A percentile compares a stretch with the other conserved stretches of the same genome.
These are phyloP conservation scores for Plectosphaerella sp. DNA, from an alignment of 2,329 filamentous ascomycete species.

Conservation along the genomic window DNA sequence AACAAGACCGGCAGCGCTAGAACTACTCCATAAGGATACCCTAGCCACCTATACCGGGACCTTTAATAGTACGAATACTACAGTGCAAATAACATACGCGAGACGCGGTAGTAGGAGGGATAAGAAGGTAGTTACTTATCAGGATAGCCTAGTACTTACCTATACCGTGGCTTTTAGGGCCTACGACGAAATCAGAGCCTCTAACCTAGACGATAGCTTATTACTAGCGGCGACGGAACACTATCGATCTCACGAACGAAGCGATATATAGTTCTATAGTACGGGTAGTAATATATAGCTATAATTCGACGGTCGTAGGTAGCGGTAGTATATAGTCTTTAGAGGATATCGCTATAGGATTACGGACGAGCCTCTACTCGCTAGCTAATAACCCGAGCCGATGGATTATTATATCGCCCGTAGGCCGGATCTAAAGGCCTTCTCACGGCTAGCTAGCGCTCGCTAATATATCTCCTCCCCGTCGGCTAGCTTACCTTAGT, in stretches of 20 bases:
- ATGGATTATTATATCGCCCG: constrained; percentile 13
- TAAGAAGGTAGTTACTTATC: too few relatives aligned
- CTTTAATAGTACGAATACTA: too few relatives aligned
- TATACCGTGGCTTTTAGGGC: constrained; percentile 3
- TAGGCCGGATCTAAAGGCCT: constrained; percentile 11
- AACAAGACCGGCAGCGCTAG: too few relatives aligned
- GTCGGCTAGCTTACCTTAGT: constrained; percentile 14
- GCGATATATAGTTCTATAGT: neutral
- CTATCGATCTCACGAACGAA: constrained; percentile 6
- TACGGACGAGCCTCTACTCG: constrained; percentile 1
- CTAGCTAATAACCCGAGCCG: neutral
- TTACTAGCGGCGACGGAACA: neutral
- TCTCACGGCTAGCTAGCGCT: constrained; percentile 20
- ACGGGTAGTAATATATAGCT: constrained; percentile 17
- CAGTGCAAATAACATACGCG: too few relatives aligned
- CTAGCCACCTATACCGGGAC: too few relatives aligned
- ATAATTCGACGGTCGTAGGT: constrained; percentile 8
- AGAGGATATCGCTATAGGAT: constrained; percentile 7
- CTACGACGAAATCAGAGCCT: neutral
- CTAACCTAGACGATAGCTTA: too few relatives aligned
- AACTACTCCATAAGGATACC: too few relatives aligned
- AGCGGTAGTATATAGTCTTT: constrained; percentile 10
- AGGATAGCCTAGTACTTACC: neutral
- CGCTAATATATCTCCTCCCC: constrained; percentile 20
- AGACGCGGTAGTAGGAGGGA: too few relatives aligned